Evolutionary conservation across 176 grass and related monocot species (phyloP), one percentile per base, ranked within the genome.

Genomic region (Panicum miliaceum): DNA sequence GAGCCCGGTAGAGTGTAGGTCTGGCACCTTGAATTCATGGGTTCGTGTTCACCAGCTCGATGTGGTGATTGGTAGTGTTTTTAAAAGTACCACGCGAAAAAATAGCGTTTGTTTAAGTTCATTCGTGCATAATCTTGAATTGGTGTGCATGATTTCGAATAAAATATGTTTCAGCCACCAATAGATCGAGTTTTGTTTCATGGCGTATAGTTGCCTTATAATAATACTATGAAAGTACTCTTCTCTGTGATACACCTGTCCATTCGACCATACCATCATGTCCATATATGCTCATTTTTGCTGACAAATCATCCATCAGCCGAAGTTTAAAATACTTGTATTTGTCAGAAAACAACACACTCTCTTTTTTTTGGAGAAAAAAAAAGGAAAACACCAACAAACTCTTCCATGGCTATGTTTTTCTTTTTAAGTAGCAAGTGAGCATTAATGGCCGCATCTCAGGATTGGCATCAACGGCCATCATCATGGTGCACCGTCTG

Each of bases 401-500:
- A 51, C 15, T 19, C 27, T 34, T 73, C 46, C 43, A 35, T 34
- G n/a, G 4, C 68, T 29, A 34, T 53, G 16, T 74, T 34, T 14
- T 37, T 23, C 23, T 56, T 69, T n/a, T 12, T 19, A 7, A 45
- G 12, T 65, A 23, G 23, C 69, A 60, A 60, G 47, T 86, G 67
- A 73, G 66, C 26, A 43, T 59, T 82, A 22, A 65, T 60, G 65
- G 42, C 36, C 27, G 10, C 68, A 18, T 57, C 64, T 47, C 71
- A 37, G 65, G 71, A 42, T 66, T 51, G 56, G 10, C 37, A 86
- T 90, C 76, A 90, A 82, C 82, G 26, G 12, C 22, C 26, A 52
- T 42, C 63, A 51, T 85, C 63, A 51, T 85, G 42, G 76, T 70
- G 77, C 83, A 89, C 83, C 88, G 88, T 54, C 64, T 25, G 7